These are phyloP conservation scores for Cordyceps cateniannulata DNA, from an alignment of 2,329 filamentous ascomycete species.

Conservation along the genomic window DNA sequence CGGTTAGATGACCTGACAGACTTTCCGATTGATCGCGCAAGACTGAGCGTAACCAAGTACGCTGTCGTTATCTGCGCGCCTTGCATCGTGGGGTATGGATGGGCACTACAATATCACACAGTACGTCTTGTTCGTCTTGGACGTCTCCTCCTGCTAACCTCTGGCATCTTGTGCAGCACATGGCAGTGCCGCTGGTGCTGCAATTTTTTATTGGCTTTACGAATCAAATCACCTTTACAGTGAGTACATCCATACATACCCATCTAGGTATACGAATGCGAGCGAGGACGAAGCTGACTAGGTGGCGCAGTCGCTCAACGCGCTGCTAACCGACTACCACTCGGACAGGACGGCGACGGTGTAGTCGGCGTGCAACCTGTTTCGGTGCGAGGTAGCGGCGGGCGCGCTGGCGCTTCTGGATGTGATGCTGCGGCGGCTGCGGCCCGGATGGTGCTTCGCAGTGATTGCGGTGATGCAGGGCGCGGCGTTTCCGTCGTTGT, in stretches of 20 bases:
- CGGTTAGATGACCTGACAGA: background rate
- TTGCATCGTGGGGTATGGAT: background rate
- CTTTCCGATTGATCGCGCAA: constrained; percentile 1
- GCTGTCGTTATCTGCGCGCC: background rate
- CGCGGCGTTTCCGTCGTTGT: constrained; percentile 3
- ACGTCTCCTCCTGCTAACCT: background rate
- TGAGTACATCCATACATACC: background rate
- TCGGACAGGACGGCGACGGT: background rate
- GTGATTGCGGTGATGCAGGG: constrained; percentile 6
- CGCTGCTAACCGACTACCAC: background rate
- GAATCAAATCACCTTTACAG: background rate
- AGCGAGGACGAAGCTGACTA: background rate
- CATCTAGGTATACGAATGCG: background rate
- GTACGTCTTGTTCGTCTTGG: background rate
- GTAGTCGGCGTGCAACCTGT: constrained; percentile 3
- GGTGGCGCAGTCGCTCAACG: background rate
- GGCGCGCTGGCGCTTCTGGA: constrained; percentile 6
- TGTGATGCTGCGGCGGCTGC: background rate
- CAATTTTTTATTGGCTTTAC: constrained; percentile 3
- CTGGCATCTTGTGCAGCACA: background rate
- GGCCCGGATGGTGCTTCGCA: background rate
- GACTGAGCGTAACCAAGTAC: background rate
- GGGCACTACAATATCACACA: background rate
- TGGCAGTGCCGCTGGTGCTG: background rate
- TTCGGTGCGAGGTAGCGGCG: constrained; percentile 5